A percentile compares a stretch with the other conserved stretches of the same genome.
Conservation (phyloP, 208 protist genomes). For the Crithidia brevicula region DNA sequence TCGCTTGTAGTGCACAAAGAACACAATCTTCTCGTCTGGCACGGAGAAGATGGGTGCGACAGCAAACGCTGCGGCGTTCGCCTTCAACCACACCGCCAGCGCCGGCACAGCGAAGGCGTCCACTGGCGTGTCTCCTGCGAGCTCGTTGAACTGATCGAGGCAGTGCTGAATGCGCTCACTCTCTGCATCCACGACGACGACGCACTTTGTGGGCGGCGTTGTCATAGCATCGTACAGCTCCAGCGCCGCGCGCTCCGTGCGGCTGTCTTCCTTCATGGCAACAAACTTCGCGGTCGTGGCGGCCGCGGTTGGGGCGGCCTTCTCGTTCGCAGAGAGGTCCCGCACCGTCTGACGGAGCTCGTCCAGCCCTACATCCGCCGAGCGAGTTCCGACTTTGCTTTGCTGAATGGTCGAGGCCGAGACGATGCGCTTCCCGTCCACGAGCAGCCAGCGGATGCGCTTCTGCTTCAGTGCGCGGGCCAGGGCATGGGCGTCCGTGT, state of each 20-base stretch:
- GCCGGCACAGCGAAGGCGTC: conserved; percentile 18
- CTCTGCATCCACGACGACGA: conserved; percentile 43
- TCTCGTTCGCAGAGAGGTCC: conserved; percentile 28
- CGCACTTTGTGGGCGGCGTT: conserved; percentile 25
- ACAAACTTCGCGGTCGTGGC: conserved; percentile 10
- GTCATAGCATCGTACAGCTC: conserved; percentile 40
- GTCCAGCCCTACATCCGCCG: conserved; percentile 32
- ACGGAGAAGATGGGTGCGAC: conserved; percentile 57
- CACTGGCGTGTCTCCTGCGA: conserved; percentile 9
- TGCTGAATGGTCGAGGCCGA: conserved; percentile 42
- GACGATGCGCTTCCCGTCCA: conserved; percentile 53
- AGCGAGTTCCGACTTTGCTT: conserved; percentile 28
- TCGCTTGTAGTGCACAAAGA: conserved; percentile 52
- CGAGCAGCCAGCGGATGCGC: conserved; percentile 42
- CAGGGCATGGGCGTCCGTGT: conserved; percentile 48
- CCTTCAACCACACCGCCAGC: conserved; percentile 51
- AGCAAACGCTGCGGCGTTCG: conserved; percentile 31
- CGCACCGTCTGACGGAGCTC: conserved; percentile 47
- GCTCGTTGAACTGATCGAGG: conserved; percentile 34
- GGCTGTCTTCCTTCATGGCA: conserved; percentile 14
- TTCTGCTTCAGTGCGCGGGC: conserved; percentile 50
- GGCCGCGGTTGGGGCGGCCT: conserved; percentile 6
- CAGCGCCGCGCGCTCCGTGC: conserved; percentile 33
- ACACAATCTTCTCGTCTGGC: conserved; percentile 36
- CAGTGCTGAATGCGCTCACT: conserved; percentile 38